Percentiles rank a stretch among this genome's conserved stretches.
Evolutionary conservation across 495 filamentous ascomycete genomes (phyloP).

Genomic region (Copromyces sp.): DNA sequence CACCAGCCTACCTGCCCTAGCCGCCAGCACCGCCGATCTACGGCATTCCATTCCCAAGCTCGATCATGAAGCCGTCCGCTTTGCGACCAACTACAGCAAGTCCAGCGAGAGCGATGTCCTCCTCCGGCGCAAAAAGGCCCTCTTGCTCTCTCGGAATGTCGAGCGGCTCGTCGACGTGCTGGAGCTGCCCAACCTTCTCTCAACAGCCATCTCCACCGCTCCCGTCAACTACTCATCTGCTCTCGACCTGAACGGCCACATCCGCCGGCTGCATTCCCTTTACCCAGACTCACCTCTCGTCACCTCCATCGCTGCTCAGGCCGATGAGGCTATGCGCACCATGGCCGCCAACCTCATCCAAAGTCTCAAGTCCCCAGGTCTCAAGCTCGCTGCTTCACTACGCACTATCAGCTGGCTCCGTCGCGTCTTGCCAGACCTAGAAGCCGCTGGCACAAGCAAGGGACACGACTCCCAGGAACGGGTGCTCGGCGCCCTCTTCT

Average conservation of each 20-base stretch:
- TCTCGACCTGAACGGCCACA: slow-evolving; percentile 87
- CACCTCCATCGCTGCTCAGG: slow-evolving; percentile 59
- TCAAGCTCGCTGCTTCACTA: slow-evolving; percentile 87
- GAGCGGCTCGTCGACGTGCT: slow-evolving; percentile 86
- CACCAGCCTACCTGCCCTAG: slow-evolving; percentile 55
- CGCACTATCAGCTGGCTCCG: slow-evolving; percentile 88
- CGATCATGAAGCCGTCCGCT: slow-evolving; percentile 65
- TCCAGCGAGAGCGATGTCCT: slow-evolving; percentile 59
- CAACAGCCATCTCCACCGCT: slow-evolving; percentile 41
- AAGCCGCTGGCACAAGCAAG: slow-evolving; percentile 35
- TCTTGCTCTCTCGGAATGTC: slow-evolving; percentile 80
- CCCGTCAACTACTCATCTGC: slow-evolving; percentile 73
- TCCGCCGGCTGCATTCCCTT: slow-evolving; percentile 71
- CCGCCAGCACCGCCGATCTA: slow-evolving; percentile 51
- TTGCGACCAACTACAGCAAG: slow-evolving; percentile 75
- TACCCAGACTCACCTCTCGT: slow-evolving; percentile 74
- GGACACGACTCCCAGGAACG: slow-evolving; percentile 46
- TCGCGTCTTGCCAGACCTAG: slow-evolving; percentile 73
- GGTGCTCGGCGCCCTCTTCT: slow-evolving; percentile 68
- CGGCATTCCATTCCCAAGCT: slow-evolving; percentile 65
- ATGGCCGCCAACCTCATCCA: slow-evolving; percentile 81
- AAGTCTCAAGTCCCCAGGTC: slow-evolving; percentile 59
- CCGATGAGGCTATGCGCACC: slow-evolving; percentile 78
- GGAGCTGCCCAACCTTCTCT: slow-evolving; percentile 79
- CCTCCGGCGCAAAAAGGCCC: slow-evolving; percentile 64